phyloP scores from a whole-genome alignment of 345 rosid genomes.

The Gossypium herbaceum region DNA sequence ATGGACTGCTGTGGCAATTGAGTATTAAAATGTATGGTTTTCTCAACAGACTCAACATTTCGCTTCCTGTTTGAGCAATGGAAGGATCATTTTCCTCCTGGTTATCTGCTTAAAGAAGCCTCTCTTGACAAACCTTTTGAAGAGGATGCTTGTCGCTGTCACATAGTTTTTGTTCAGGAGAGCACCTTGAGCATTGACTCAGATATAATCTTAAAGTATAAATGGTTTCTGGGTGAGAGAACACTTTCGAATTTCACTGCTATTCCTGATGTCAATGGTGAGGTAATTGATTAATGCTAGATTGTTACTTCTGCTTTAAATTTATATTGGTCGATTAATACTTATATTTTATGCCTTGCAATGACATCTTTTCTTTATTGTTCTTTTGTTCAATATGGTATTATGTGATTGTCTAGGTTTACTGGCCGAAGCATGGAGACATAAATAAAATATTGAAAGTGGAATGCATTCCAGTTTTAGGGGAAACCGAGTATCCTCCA shows the following conservation, averaged over 20 bases:
- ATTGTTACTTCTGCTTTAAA: not conserved
- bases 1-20: not conserved
- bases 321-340: not conserved
- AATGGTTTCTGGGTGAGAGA: slow-evolving; percentile 82
- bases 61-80: slow-evolving; percentile 77
- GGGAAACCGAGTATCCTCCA: slow-evolving; percentile 66
- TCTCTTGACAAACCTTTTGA: slow-evolving; percentile 84
- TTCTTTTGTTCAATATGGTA: slow-evolving; percentile 4
- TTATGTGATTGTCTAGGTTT: slow-evolving; percentile 50
- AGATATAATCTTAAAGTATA: slow-evolving; percentile 60
- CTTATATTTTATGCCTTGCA: not conserved
- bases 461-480: slow-evolving; percentile 66
- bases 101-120: slow-evolving; percentile 75
- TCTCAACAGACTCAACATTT: slow-evolving; percentile 69
- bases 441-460: slow-evolving; percentile 73
- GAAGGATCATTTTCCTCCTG: slow-evolving; percentile 70
- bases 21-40: not conserved
- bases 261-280: slow-evolving; percentile 65
- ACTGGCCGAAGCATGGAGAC: slow-evolving; percentile 89
- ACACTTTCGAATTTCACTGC: slow-evolving; percentile 67
- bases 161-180: slow-evolving; percentile 63
- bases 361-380: not conserved
- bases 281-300: slow-evolving; percentile 45
- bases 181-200: slow-evolving; percentile 43
- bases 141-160: slow-evolving; percentile 84